A percentile compares a stretch with the other conserved stretches of the same genome.
These are phyloP conservation scores for Dictyostelium capitatum DNA, from an alignment of 78 protist species.

Conservation along the genomic window DNA sequence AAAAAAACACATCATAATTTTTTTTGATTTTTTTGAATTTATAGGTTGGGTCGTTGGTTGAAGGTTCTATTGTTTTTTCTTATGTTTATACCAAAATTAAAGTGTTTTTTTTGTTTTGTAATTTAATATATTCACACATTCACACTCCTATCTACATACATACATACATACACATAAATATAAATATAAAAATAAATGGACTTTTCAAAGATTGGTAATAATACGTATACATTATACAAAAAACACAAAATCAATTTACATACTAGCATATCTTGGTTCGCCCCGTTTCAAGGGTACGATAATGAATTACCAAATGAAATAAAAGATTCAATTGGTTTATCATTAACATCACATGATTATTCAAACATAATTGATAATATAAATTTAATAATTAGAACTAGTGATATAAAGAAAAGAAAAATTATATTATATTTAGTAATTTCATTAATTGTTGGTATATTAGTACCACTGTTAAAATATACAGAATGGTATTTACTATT, in stretches of 20 bases:
- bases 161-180: too few species aligned
- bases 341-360: background rate
- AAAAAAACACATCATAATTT: background rate
- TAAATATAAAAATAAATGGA: background rate
- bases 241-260: background rate
- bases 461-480: background rate
- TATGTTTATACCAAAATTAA: too few species aligned
- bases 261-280: background rate
- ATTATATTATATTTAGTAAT: background rate
- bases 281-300: slow-evolving; percentile 3
- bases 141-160: too few species aligned
- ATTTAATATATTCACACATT: too few species aligned
- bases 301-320: slow-evolving; percentile 9
- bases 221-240: background rate
- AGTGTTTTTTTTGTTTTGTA: too few species aligned
- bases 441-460: background rate
- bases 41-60: too few species aligned
- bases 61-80: too few species aligned
- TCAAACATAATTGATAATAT: slow-evolving; percentile 1
- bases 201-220: background rate
- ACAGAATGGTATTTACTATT: background rate
- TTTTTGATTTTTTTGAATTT: too few species aligned
- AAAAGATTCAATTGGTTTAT: background rate
- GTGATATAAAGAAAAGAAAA: background rate
- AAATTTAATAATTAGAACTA: background rate